These are phyloP conservation scores for Misopates orontium DNA, from an alignment of 257 asterid genomes.

Conservation along the genomic window DNA sequence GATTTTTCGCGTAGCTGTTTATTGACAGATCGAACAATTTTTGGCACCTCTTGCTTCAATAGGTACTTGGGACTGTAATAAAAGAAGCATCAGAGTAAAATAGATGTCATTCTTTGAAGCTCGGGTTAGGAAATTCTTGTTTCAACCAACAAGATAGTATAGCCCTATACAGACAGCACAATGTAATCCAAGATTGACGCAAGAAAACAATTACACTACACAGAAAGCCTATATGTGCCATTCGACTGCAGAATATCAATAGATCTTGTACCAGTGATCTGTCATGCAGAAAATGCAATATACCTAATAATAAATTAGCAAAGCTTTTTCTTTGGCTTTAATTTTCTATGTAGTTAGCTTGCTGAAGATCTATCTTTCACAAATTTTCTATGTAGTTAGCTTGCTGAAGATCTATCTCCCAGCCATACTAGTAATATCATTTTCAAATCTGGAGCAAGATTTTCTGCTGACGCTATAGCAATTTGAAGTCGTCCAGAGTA, in stretches of 20 bases:
- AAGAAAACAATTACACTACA: slow-evolving; percentile 12
- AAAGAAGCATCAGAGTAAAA: slow-evolving; percentile 18
- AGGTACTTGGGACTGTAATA: slow-evolving; percentile 85
- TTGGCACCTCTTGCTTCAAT: slow-evolving; percentile 96
- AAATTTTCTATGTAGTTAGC: neutral
- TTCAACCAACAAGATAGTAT: neutral
- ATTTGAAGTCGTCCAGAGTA: neutral
- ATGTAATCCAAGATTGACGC: slow-evolving; percentile 14
- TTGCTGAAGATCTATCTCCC: neutral
- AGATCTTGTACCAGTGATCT: neutral
- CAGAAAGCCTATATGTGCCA: neutral
- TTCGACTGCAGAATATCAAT: neutral
- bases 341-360: neutral
- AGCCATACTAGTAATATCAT: neutral
- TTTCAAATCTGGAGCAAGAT: neutral
- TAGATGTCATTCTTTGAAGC: neutral
- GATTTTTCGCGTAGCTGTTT: slow-evolving; percentile 95
- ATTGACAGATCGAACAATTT: slow-evolving; percentile 88
- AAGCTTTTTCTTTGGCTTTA: neutral
- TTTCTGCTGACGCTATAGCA: neutral
- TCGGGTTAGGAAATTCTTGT: slow-evolving; percentile 21
- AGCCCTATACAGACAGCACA: neutral
- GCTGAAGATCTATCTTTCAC: neutral
- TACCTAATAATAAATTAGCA: neutral
- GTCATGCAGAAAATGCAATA: neutral